A percentile compares a stretch with the other conserved stretches of the same genome.
These are phyloP conservation scores for Pseudocercospora fijiensis DNA, from an alignment of 2,329 filamentous ascomycete genomes.

Conservation along the genomic window DNA sequence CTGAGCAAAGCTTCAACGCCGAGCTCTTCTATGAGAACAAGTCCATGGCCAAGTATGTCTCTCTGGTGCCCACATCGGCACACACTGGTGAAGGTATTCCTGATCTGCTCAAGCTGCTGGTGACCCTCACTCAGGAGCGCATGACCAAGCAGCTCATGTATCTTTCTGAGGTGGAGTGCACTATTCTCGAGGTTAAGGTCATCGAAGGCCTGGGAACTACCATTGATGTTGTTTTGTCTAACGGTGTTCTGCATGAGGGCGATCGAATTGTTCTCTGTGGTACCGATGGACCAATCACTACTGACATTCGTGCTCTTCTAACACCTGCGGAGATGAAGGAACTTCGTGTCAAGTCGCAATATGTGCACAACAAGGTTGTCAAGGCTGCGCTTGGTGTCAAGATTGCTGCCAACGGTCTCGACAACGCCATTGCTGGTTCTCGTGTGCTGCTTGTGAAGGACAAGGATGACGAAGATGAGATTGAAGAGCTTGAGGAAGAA, in stretches of 20 bases:
- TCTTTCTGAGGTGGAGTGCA: constrained; percentile 94
- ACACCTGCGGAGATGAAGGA: constrained; percentile 93
- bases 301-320: constrained; percentile 89
- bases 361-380: constrained; percentile 99
- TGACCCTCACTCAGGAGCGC: constrained; percentile 89
- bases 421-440: constrained; percentile 94
- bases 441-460: constrained; percentile 90
- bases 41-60: constrained; percentile 90
- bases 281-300: constrained; percentile 92
- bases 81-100: constrained; percentile 99
- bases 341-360: constrained; percentile 88
- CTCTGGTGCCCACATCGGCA: constrained; percentile 94
- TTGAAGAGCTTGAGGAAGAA: constrained; percentile 89
- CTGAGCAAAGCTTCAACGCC: constrained; percentile 96
- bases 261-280: constrained; percentile 94
- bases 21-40: constrained; percentile 98
- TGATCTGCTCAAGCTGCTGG: constrained; percentile 94
- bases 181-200: constrained; percentile 96
- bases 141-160: constrained; percentile 99
- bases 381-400: constrained; percentile 98
- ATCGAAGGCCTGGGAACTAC: constrained; percentile 99
- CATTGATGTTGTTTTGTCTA: constrained; percentile 94
- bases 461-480: constrained; percentile 75
- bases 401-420: constrained; percentile 93
- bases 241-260: constrained; percentile 90